Evolutionary conservation across 1,139 yeast species (phyloP).

Genomic region (Cylindricascospora bacillispora): DNA sequence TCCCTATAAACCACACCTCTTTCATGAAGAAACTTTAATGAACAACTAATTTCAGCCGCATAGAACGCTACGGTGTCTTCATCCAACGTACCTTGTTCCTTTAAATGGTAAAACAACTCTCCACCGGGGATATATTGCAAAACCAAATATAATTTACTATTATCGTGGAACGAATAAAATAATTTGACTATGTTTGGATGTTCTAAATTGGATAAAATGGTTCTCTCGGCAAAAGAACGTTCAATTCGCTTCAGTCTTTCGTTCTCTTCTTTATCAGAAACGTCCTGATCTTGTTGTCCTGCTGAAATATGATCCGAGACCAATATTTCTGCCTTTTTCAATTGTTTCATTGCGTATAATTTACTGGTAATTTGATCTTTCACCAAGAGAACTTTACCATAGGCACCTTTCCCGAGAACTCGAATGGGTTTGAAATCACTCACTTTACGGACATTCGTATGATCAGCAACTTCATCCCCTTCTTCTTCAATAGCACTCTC

Average conservation of each 20-base stretch:
- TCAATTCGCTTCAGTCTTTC: constrained; percentile 28
- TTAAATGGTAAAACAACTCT: constrained; percentile 75
- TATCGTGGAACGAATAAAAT: constrained; percentile 83
- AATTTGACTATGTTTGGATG: constrained; percentile 85
- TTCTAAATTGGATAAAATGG: constrained; percentile 53
- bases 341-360: constrained; percentile 79
- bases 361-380: constrained; percentile 51
- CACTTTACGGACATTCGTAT: constrained; percentile 22
- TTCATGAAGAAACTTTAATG: constrained; percentile 65
- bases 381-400: constrained; percentile 78
- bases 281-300: constrained; percentile 2
- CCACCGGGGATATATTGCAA: constrained; percentile 91
- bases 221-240: constrained; percentile 60
- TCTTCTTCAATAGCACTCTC: constrained; percentile 6
- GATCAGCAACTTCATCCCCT: constrained; percentile 2
- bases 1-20: constrained; percentile 86
- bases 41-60: constrained; percentile 77
- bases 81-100: constrained; percentile 33
- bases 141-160: constrained; percentile 62
- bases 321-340: constrained; percentile 64
- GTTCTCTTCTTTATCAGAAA: constrained; percentile 4
- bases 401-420: constrained; percentile 85
- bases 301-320: constrained; percentile 21
- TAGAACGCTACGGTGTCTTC: constrained; percentile 74
- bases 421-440: constrained; percentile 64